phyloP scores from a whole-genome alignment of 306 rosid genomes.

The Morella rubra region DNA sequence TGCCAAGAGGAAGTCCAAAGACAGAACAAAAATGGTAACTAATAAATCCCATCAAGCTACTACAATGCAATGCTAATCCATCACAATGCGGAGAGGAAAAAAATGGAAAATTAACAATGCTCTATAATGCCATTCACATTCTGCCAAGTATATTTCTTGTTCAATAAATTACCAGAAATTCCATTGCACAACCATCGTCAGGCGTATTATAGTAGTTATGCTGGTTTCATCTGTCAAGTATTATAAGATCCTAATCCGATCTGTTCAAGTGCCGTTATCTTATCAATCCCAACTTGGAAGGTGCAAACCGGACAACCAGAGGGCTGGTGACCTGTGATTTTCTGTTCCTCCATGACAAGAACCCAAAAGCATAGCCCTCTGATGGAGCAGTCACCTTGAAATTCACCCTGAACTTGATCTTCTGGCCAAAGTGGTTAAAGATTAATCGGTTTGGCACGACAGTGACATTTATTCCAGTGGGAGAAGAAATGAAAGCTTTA shows the following conservation, averaged over 20 bases:
- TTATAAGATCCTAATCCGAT: constrained; percentile 29
- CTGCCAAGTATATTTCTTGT: neutral
- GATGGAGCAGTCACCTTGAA: constrained; percentile 57
- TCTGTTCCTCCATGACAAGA: constrained; percentile 57
- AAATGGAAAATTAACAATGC: neutral
- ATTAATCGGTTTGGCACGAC: constrained; percentile 55
- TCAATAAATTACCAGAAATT: neutral
- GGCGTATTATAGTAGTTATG: neutral
- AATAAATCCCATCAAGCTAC: neutral
- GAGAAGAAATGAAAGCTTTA: constrained; percentile 47
- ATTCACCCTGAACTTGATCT: constrained; percentile 52
- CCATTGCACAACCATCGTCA: neutral
- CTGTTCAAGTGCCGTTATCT: constrained; percentile 37
- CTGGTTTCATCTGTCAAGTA: neutral
- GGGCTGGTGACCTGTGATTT: constrained; percentile 58
- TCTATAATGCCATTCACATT: neutral
- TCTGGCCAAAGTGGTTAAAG: constrained; percentile 55
- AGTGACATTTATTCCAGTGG: constrained; percentile 64
- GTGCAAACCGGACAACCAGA: constrained; percentile 51
- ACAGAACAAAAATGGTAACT: neutral
- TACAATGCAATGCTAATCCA: neutral
- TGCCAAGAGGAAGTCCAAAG: neutral
- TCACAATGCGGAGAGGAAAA: neutral
- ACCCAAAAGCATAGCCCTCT: constrained; percentile 67
- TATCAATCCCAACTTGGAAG: constrained; percentile 44